Conservation (phyloP, 768 basidiomycete genomes). For the Mrakia gelida region DNA sequence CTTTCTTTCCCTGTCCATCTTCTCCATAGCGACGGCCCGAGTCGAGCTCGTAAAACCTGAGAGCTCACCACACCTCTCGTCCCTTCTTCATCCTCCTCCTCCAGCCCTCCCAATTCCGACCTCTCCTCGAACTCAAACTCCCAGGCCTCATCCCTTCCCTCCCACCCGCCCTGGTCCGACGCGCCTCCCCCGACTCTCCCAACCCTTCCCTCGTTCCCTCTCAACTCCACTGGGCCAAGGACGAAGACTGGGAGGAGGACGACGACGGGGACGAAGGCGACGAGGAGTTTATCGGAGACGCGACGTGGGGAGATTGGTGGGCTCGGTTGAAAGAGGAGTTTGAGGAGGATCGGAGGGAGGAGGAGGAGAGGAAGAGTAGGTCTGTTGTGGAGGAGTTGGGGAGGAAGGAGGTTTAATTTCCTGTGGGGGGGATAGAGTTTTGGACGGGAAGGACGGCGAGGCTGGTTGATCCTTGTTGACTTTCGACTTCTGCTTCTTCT, state of each 20-base stretch:
- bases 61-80: too few relatives aligned
- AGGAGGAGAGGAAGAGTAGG: not conserved
- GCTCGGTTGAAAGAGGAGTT: not conserved
- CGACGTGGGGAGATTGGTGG: conserved; percentile 11
- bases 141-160: conserved; percentile 17
- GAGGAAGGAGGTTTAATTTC: not conserved
- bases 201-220: not conserved
- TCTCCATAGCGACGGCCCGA: too few relatives aligned
- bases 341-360: not conserved
- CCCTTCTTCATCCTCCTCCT: not conserved
- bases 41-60: not conserved
- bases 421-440: too few relatives aligned
- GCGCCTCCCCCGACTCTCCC: not conserved
- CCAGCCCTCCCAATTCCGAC: conserved; percentile 26
- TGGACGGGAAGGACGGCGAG: too few relatives aligned
- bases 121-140: conserved; percentile 18
- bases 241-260: not conserved
- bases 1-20: too few relatives aligned
- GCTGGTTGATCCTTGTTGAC: too few relatives aligned
- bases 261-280: not conserved
- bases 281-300: not conserved
- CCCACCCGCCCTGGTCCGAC: not conserved
- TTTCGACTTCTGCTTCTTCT: too few relatives aligned
- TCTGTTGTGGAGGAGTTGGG: not conserved
- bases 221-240: not conserved